These are phyloP conservation scores for Solanum infundibuliforme DNA, from an alignment of 257 asterid genomes.

Conservation along the genomic window DNA sequence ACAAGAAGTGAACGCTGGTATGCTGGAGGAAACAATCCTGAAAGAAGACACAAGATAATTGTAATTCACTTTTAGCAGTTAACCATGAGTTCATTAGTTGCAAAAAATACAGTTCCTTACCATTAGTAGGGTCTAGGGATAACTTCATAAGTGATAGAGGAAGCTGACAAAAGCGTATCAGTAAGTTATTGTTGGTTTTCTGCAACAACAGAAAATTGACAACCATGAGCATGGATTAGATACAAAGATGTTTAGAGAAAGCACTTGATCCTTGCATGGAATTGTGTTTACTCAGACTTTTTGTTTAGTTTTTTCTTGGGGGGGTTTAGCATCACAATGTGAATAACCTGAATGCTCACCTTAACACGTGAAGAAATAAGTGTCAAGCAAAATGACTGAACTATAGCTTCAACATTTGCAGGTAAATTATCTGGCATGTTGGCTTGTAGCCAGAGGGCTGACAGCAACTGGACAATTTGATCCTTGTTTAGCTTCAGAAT, in stretches of 20 bases:
- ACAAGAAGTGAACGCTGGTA: conserved; percentile 71
- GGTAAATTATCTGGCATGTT: conserved; percentile 72
- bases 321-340: background rate
- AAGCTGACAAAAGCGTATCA: conserved; percentile 74
- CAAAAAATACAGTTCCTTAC: conserved; percentile 21
- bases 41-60: conserved; percentile 2
- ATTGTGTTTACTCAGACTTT: background rate
- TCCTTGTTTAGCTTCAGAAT: conserved; percentile 72
- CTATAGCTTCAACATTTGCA: conserved; percentile 79
- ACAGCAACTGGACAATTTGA: conserved; percentile 71
- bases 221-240: background rate
- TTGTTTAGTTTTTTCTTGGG: background rate
- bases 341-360: conserved; percentile 29
- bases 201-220: conserved; percentile 29
- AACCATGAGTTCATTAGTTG: background rate
- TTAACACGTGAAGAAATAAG: conserved; percentile 52
- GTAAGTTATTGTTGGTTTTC: conserved; percentile 38
- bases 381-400: conserved; percentile 84
- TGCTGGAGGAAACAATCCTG: conserved; percentile 60
- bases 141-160: conserved; percentile 67
- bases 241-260: background rate
- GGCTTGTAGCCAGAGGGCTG: conserved; percentile 82
- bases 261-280: background rate
- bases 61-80: background rate
- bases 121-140: conserved; percentile 45